These are phyloP conservation scores for Dactylella cylindrospora DNA, from an alignment of 2,329 filamentous ascomycete genomes.

Conservation along the genomic window DNA sequence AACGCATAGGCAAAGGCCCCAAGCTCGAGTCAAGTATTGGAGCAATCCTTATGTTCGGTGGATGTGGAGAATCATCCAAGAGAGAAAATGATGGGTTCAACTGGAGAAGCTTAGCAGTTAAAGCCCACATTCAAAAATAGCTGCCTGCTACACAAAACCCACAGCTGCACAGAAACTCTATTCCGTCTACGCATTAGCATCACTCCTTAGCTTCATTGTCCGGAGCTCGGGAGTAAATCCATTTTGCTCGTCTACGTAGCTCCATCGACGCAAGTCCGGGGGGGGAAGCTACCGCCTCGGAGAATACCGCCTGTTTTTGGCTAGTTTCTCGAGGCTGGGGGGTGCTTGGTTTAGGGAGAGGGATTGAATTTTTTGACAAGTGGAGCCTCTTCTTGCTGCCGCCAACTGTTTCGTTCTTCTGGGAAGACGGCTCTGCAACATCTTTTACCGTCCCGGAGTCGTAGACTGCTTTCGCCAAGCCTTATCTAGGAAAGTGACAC, in stretches of 20 bases:
- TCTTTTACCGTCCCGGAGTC: too few relatives aligned
- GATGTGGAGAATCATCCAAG: constrained; percentile 1
- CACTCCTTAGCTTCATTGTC: constrained; percentile 36
- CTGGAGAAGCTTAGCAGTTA: constrained; percentile 18
- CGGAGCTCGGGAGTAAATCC: constrained; percentile 41
- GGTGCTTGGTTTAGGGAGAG: constrained; percentile 3
- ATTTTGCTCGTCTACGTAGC: constrained; percentile 31
- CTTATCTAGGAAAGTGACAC: too few relatives aligned
- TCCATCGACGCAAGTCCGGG: constrained; percentile 23
- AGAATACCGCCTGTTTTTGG: constrained; percentile 29
- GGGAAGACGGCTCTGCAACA: too few relatives aligned
- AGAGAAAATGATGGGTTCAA: too few relatives aligned
- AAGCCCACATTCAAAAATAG: constrained; percentile 11
- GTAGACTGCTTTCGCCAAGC: too few relatives aligned
- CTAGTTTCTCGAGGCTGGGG: not conserved
- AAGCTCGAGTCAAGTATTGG: constrained; percentile 1
- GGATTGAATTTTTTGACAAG: constrained; percentile 35
- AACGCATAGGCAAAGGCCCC: constrained; percentile 15
- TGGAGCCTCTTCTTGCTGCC: too few relatives aligned
- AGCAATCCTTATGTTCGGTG: not conserved
- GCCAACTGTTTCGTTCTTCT: too few relatives aligned
- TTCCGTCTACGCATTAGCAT: constrained; percentile 41
- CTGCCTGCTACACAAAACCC: constrained; percentile 26
- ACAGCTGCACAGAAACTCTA: constrained; percentile 30
- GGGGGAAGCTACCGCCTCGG: constrained; percentile 33